A percentile compares a stretch with the other conserved stretches of the same genome.
Conservation (phyloP, 2,329 filamentous ascomycete species). For the Magnaporthales sp. region DNA sequence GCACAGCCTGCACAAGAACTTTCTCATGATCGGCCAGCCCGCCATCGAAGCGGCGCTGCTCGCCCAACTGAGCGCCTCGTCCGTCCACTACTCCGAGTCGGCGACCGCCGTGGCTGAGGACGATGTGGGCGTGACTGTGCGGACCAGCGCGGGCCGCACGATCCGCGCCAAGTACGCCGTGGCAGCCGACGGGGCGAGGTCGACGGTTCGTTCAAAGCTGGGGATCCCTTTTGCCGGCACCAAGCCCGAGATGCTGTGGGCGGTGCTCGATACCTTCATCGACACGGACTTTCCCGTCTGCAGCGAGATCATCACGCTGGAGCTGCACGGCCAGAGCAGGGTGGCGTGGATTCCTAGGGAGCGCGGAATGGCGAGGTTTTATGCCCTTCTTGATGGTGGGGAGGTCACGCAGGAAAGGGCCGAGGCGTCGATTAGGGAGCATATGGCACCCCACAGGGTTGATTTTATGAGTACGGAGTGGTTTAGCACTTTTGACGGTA, state of each 20-base stretch:
- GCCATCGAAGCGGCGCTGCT: neutral
- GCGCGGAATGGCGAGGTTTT: neutral
- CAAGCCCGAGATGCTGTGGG: neutral
- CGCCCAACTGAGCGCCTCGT: neutral
- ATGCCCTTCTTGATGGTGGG: neutral
- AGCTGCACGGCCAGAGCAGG: neutral
- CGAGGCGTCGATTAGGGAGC: neutral
- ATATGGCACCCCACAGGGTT: neutral
- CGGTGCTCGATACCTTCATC: neutral
- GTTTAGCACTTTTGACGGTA: neutral
- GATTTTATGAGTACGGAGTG: neutral
- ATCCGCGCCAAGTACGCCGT: slow-evolving; percentile 26
- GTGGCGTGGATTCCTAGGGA: neutral
- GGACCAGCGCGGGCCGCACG: slow-evolving; percentile 6
- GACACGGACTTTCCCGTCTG: neutral
- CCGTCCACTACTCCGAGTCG: neutral
- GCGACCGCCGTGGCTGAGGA: slow-evolving; percentile 10
- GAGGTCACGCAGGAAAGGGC: neutral
- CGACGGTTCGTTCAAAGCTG: slow-evolving; percentile 27
- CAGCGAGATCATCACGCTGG: neutral
- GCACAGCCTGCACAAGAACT: neutral
- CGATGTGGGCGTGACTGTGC: slow-evolving; percentile 13
- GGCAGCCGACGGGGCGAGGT: slow-evolving; percentile 37
- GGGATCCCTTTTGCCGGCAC: neutral
- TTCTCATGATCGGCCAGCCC: neutral